Evolutionary conservation across 345 rosid genomes (phyloP), one percentile per base, ranked within the genome.

Genomic region (Physaria fendleri): DNA sequence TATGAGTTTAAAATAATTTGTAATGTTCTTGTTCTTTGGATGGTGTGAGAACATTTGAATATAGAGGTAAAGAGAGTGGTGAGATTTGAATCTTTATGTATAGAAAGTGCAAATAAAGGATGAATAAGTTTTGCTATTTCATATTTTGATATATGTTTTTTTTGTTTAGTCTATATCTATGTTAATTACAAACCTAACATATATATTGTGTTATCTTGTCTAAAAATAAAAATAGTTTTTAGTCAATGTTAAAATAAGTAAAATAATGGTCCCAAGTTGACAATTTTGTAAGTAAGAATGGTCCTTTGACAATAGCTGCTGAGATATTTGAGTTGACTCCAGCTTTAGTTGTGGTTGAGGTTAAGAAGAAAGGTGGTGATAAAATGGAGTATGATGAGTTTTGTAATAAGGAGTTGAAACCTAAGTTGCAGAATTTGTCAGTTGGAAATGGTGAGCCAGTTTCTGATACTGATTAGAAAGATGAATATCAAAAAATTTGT

Each of bases 311-410:
- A 2, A 71, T 84, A 39, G 79, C 81, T 6, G 79, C 90, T 4
- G 90, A 84, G 78, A 81, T 84, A 43, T 84, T 81, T 39, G 90
- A 84, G 18, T 40, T 84, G 50, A 85, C 87, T 8, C 85, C 89
- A 5, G 29, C 74, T 13, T 75, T 91, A 80, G 89, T 81, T 44
- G 83, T 90, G 30, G 80, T 90, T 66, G 95, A 90, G 71, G 89
- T 90, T 6, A 90, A 79, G 92, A 91, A 85, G 84, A 87, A 87
- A 76, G 81, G 88, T 42, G 98, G 98, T 13, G 96, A 91, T 18
- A 81, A 45, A 68, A 81, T 71, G 57, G 98, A 91, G 72, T 91
- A 82, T 12, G 96, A 85, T 20, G 98, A 87, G 17, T 91, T 87
- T 35, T 91, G 85, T 64, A 69, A 78, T 15, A 80, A 52, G 34